Evolutionary conservation across 495 filamentous ascomycete species (phyloP), one percentile per base, ranked within the genome.

Genomic region (Penicillium tannophilum): DNA sequence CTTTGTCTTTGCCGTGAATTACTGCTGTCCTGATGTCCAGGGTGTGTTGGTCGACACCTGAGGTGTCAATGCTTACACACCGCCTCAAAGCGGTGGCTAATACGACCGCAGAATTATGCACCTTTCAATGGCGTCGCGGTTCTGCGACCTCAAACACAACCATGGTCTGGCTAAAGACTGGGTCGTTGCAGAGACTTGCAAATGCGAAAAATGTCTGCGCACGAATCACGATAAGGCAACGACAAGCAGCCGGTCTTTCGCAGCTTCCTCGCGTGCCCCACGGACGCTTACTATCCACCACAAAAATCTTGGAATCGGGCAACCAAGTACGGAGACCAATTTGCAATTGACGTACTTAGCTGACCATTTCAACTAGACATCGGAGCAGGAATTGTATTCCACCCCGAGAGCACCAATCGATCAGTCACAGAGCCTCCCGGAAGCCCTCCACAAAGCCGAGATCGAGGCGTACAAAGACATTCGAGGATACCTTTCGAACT

Each of bases 401-500:
- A 4, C n/a, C 14, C 16, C n/a, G 6, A 6, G 50, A 44, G 14
- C 42, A 5, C 19, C 28, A 16, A 7, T 19, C 17, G 57, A 48
- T 30, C 41, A 30, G 19, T 14, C n/a, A 17, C 19, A 17, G 7
- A 41, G 39, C 14, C 58, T 17, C 55, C 64, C 1, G 54, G 69
- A 55, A 47, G 61, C 74, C 12, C 68, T 64, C 6, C 55, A 75
- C 19, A 54, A 69, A 49, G 67, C 57, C 54, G 72, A 79, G 56
- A 68, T 78, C 30, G 75, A 75, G 41, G 60, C 63, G 17, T 68
- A 73, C 43, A 65, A 64, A 44, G 62, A 78, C 48, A 82, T 86
- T 50, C 76, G 84, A 55, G 62, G 79, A 35, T 79, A 79, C 45
- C 70, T 89, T 19, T 71, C 73, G 35, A 68, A 72, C 75, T 89